Percentiles rank a stretch among this genome's conserved stretches.
Conservation (phyloP, 1,139 yeast species). For the Taphrina flavorubra region DNA sequence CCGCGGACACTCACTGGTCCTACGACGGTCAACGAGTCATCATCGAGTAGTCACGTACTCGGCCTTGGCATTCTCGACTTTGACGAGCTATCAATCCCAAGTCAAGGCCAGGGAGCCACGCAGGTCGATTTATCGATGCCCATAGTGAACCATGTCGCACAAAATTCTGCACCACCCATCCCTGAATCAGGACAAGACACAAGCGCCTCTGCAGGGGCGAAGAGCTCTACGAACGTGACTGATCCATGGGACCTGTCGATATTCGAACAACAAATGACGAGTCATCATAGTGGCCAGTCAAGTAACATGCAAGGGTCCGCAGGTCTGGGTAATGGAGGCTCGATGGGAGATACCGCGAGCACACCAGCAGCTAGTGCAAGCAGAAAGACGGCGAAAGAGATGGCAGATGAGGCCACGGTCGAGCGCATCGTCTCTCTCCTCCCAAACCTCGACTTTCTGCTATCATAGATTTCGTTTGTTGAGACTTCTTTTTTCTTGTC, state of each 20-base stretch:
- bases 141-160: not conserved
- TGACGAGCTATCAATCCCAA: not conserved
- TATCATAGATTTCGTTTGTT: not conserved
- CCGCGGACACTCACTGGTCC: too few relatives aligned
- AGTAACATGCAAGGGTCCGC: not conserved
- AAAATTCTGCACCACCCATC: too few relatives aligned
- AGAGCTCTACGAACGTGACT: not conserved
- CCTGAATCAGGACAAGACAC: too few relatives aligned
- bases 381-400: slow-evolving; percentile 8
- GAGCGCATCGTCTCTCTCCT: slow-evolving; percentile 21
- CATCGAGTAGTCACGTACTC: not conserved
- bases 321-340: not conserved
- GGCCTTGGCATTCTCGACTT: slow-evolving; percentile 6
- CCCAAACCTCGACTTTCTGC: slow-evolving; percentile 19
- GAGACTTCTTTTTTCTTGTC: not conserved
- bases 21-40: not conserved
- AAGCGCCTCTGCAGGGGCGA: not conserved
- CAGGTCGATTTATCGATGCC: not conserved
- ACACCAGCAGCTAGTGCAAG: not conserved
- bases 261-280: slow-evolving; percentile 1
- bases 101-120: not conserved
- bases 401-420: not conserved
- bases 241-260: slow-evolving; percentile 33
- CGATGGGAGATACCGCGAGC: not conserved
- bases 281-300: not conserved